Conservation (phyloP, 179 eudicot genomes). For the Camellia oleifera region DNA sequence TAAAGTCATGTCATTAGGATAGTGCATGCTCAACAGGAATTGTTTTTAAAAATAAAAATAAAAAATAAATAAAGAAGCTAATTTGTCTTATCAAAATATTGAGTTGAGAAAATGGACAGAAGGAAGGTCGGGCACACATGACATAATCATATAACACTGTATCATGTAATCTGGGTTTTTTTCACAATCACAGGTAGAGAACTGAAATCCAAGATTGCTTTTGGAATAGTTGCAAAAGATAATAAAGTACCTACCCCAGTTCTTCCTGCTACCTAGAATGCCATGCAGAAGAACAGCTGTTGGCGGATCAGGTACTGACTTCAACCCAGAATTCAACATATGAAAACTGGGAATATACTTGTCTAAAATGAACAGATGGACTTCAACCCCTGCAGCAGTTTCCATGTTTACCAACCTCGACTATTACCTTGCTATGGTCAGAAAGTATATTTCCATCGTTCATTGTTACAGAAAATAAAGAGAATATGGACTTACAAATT, state of each 20-base stretch:
- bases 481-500: not conserved
- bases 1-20: not conserved
- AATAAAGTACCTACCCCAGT: constrained; percentile 64
- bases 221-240: not conserved
- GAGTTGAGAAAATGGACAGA: not conserved
- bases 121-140: not conserved
- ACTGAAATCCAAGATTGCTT: not conserved
- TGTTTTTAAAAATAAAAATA: too few species aligned
- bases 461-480: not conserved
- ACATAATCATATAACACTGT: not conserved
- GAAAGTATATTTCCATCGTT: not conserved
- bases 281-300: constrained; percentile 96
- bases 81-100: not conserved
- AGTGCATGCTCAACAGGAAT: not conserved
- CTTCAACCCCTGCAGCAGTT: constrained; percentile 10
- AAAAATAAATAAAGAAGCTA: too few species aligned
- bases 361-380: not conserved
- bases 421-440: too few species aligned
- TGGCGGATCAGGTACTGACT: constrained; percentile 75
- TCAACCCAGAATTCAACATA: too few species aligned
- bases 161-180: not conserved
- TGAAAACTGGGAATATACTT: too few species aligned
- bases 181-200: constrained; percentile 3
- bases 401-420: not conserved
- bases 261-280: constrained; percentile 89